These are phyloP conservation scores for Obelidium mucronatum DNA, from an alignment of 192 early-diverging fungal genomes.

Conservation along the genomic window DNA sequence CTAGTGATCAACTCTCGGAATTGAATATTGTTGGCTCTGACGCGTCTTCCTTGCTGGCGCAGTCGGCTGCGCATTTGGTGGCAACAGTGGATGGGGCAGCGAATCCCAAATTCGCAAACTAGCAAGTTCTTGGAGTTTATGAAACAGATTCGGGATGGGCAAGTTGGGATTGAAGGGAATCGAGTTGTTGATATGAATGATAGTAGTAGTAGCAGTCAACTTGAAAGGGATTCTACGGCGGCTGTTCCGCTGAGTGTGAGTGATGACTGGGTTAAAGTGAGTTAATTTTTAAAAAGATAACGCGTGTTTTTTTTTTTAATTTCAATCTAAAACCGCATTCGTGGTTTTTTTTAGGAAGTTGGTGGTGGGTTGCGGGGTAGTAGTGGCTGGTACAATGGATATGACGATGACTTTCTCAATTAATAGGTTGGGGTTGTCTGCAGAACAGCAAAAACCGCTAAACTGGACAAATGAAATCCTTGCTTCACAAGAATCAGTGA, in stretches of 20 bases:
- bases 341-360: too few relatives aligned
- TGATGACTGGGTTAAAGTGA: slow-evolving; percentile 49
- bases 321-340: too few relatives aligned
- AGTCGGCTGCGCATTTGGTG: slow-evolving; percentile 83
- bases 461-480: slow-evolving; percentile 43
- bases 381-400: slow-evolving; percentile 65
- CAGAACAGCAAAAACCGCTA: slow-evolving; percentile 28
- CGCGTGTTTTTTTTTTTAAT: too few relatives aligned
- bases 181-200: slow-evolving; percentile 74
- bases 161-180: slow-evolving; percentile 88
- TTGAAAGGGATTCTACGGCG: slow-evolving; percentile 41
- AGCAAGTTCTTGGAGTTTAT: slow-evolving; percentile 92
- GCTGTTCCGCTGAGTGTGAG: slow-evolving; percentile 45
- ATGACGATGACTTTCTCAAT: slow-evolving; percentile 66
- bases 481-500: too few relatives aligned
- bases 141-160: slow-evolving; percentile 87
- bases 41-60: slow-evolving; percentile 73
- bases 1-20: slow-evolving; percentile 38
- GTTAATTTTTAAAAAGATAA: too few relatives aligned
- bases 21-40: slow-evolving; percentile 36
- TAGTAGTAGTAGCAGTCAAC: background rate
- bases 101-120: slow-evolving; percentile 94
- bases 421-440: slow-evolving; percentile 64
- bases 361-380: slow-evolving; percentile 51
- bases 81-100: slow-evolving; percentile 71